A percentile compares a stretch with the other conserved stretches of the same genome.
Evolutionary conservation across 1,139 yeast genomes (phyloP).

Genomic region (Candida frijolesensis): DNA sequence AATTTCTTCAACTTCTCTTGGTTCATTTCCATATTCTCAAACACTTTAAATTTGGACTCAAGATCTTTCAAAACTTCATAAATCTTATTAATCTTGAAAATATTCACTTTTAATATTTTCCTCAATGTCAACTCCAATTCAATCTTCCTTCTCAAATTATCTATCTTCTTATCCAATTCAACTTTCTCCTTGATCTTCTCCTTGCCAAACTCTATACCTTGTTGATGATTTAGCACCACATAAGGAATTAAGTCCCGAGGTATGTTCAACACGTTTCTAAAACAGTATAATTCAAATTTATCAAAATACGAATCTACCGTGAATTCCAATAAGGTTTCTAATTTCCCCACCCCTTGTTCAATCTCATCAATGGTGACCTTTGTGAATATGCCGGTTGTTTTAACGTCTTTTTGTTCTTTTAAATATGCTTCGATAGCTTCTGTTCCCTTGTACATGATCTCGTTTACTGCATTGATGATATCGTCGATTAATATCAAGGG

Average conservation of each 20-base stretch:
- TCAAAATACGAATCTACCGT: slow-evolving; percentile 86
- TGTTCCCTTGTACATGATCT: slow-evolving; percentile 80
- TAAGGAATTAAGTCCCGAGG: slow-evolving; percentile 70
- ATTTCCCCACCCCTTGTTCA: slow-evolving; percentile 72
- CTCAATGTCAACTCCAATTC: slow-evolving; percentile 47
- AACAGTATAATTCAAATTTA: slow-evolving; percentile 78
- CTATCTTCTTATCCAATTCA: slow-evolving; percentile 39
- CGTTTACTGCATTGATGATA: slow-evolving; percentile 86
- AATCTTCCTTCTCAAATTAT: slow-evolving; percentile 42
- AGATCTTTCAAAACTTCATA: slow-evolving; percentile 31
- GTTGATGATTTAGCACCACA: slow-evolving; percentile 70
- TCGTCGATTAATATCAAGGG: slow-evolving; percentile 89
- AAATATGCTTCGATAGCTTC: slow-evolving; percentile 76
- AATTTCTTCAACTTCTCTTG: slow-evolving; percentile 39
- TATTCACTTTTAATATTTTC: slow-evolving; percentile 41
- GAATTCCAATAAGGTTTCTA: slow-evolving; percentile 77
- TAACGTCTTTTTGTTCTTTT: slow-evolving; percentile 27
- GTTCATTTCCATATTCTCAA: slow-evolving; percentile 17
- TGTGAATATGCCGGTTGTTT: slow-evolving; percentile 22
- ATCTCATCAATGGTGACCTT: slow-evolving; percentile 50
- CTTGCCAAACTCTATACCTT: slow-evolving; percentile 44
- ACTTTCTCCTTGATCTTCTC: slow-evolving; percentile 17
- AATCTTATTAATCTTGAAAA: slow-evolving; percentile 40
- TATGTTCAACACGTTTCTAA: slow-evolving; percentile 73
- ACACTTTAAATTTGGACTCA: slow-evolving; percentile 14